These are phyloP conservation scores for Larix sibirica DNA, from an alignment of 83 land plant genomes.

Conservation along the genomic window DNA sequence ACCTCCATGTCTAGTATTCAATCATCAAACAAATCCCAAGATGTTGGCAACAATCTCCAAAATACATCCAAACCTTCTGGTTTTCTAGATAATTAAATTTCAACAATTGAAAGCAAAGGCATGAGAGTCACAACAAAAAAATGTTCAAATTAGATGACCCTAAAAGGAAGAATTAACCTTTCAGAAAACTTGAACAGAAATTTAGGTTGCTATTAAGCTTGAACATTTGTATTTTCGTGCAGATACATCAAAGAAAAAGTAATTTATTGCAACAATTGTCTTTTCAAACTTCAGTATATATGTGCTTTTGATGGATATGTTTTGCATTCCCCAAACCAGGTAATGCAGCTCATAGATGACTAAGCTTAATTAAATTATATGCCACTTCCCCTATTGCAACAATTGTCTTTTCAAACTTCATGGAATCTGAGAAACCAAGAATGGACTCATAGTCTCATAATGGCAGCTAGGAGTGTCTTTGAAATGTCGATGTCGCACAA, in stretches of 20 bases:
- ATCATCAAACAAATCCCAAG: background rate
- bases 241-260: background rate
- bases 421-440: no score
- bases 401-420: no score
- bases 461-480: no score
- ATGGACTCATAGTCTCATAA: no score
- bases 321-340: background rate
- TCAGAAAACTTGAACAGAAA: background rate
- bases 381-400: background rate
- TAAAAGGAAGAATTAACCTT: background rate
- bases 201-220: background rate
- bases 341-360: background rate
- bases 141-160: background rate
- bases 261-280: background rate
- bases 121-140: background rate
- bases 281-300: background rate
- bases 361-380: background rate
- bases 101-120: background rate
- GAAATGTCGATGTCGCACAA: no score
- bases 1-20: background rate
- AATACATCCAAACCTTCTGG: background rate
- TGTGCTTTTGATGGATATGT: background rate
- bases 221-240: background rate
- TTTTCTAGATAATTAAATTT: background rate
- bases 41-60: background rate